A percentile compares a stretch with the other conserved stretches of the same genome.
These are phyloP conservation scores for Exophiala xenobiotica DNA, from an alignment of 2,329 filamentous ascomycete species.

Conservation along the genomic window DNA sequence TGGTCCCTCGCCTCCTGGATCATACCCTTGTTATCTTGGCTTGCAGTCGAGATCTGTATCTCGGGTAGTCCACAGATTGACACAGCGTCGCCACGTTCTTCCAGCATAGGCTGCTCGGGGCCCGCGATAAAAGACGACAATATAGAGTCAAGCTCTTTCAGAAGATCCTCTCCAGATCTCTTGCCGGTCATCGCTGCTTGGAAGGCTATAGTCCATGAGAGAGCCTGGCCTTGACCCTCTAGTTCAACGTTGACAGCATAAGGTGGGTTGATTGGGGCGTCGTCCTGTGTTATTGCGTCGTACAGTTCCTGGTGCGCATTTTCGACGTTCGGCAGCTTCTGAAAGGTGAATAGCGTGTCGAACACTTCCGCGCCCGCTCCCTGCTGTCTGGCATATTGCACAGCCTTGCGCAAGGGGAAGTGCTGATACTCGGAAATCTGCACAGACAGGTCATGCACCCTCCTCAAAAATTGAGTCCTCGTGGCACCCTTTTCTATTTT, in stretches of 20 bases:
- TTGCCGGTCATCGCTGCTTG: constrained; percentile 56
- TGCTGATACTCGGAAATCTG: constrained; percentile 70
- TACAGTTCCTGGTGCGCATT: constrained; percentile 47
- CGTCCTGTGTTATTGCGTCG: constrained; percentile 52
- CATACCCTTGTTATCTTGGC: too few relatives aligned
- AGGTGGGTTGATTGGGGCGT: constrained; percentile 67
- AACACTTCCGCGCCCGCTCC: constrained; percentile 47
- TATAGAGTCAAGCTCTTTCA: constrained; percentile 60
- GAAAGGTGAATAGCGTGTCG: constrained; percentile 66
- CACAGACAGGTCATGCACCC: constrained; percentile 69
- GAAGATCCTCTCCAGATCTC: constrained; percentile 49
- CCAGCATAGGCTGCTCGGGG: constrained; percentile 53
- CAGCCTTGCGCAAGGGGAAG: constrained; percentile 71
- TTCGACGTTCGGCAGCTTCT: constrained; percentile 50
- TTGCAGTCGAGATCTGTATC: constrained; percentile 7
- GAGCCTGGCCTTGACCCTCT: constrained; percentile 56
- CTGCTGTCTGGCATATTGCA: constrained; percentile 50
- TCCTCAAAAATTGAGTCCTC: constrained; percentile 62
- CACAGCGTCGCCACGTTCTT: not conserved
- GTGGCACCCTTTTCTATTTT: constrained; percentile 66
- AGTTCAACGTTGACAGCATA: constrained; percentile 82
- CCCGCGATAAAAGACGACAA: constrained; percentile 56
- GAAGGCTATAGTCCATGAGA: constrained; percentile 73
- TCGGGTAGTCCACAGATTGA: constrained; percentile 64
- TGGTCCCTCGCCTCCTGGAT: not conserved